phyloP scores from a whole-genome alignment of 2,329 filamentous ascomycete species.

The Epicoccum nigrum region DNA sequence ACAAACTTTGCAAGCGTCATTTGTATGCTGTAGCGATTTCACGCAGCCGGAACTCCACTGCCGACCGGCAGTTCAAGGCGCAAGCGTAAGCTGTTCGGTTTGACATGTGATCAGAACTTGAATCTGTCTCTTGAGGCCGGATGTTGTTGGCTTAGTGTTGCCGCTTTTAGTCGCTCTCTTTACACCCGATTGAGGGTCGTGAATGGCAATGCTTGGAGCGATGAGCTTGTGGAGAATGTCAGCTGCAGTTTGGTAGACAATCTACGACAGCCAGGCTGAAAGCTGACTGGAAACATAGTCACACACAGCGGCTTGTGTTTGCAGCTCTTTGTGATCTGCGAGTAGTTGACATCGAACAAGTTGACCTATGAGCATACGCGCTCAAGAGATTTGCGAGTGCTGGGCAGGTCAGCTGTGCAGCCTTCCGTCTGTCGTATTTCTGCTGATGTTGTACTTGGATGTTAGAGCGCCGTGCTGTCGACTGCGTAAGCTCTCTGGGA shows the following conservation, averaged over 20 bases:
- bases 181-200: neutral
- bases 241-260: neutral
- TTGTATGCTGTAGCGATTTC: too few species aligned
- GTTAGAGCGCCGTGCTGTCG: neutral
- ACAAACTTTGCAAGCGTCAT: too few species aligned
- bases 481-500: conserved; percentile 4
- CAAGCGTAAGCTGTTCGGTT: neutral
- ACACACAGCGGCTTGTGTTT: conserved; percentile 6
- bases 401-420: conserved; percentile 1
- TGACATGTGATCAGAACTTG: conserved; percentile 1
- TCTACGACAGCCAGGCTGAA: conserved; percentile 1
- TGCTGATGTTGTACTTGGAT: conserved; percentile 4
- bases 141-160: neutral
- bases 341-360: neutral
- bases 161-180: too few species aligned
- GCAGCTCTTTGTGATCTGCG: neutral
- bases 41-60: too few species aligned
- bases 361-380: conserved; percentile 8
- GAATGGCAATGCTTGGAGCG: neutral
- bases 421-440: neutral
- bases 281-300: conserved; percentile 7
- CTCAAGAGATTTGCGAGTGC: neutral
- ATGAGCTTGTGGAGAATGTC: neutral
- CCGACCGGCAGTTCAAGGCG: neutral
- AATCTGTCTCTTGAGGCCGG: neutral